Percentiles rank a stretch among this genome's conserved stretches.
phyloP scores from a whole-genome alignment of 495 filamentous ascomycete genomes.

The Penicillium chermesinum region DNA sequence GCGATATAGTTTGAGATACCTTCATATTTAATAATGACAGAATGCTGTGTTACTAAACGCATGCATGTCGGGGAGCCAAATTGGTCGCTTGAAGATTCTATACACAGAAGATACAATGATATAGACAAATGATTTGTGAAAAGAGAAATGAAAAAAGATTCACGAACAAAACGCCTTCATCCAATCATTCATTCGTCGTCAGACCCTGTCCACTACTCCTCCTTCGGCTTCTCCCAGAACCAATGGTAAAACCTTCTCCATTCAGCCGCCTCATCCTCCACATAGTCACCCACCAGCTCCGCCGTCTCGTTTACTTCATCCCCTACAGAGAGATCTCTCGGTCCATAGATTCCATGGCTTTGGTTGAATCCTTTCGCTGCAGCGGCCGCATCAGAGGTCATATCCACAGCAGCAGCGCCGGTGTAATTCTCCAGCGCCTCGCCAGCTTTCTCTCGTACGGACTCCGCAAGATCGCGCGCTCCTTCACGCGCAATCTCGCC shows the following conservation, averaged over 20 bases:
- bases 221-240: conserved; percentile 38
- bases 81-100: background rate
- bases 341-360: conserved; percentile 19
- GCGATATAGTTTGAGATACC: background rate
- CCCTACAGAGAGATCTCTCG: conserved; percentile 13
- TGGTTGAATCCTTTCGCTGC: conserved; percentile 3
- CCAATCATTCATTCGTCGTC: background rate
- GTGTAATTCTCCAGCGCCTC: conserved; percentile 22
- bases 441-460: conserved; percentile 25
- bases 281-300: conserved; percentile 45
- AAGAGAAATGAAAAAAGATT: too few species aligned
- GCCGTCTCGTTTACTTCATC: conserved; percentile 42
- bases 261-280: conserved; percentile 39
- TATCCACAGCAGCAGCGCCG: conserved; percentile 30
- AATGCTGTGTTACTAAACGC: background rate
- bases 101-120: background rate
- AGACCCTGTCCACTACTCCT: conserved; percentile 5
- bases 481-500: conserved; percentile 40
- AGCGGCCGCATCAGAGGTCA: conserved; percentile 24
- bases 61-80: background rate
- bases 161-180: too few species aligned
- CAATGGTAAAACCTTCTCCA: conserved; percentile 44
- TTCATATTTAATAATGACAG: background rate
- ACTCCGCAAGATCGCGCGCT: conserved; percentile 35
- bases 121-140: background rate